Evolutionary conservation across 768 basidiomycete species (phyloP).

Genomic region (Russula griseocarnosa): DNA sequence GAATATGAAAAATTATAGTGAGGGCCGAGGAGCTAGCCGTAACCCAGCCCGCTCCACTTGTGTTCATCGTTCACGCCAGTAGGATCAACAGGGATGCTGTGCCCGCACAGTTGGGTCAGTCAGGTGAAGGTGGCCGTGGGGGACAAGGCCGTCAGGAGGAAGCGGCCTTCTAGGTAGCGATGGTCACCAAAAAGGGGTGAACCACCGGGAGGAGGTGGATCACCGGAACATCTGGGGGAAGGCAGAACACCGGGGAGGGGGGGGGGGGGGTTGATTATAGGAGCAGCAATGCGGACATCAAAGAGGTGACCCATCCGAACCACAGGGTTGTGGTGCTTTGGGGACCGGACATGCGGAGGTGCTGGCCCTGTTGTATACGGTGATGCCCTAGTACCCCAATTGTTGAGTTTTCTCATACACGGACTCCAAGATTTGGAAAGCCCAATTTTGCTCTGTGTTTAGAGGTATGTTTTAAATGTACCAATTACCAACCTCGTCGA

Average conservation of each 20-base stretch:
- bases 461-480: too few relatives aligned
- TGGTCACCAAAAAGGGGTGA: neutral
- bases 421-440: too few relatives aligned
- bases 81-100: neutral
- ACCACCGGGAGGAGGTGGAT: neutral
- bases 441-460: too few relatives aligned
- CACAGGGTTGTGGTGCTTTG: neutral
- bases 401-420: too few relatives aligned
- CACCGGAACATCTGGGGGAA: neutral
- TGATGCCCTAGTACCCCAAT: too few relatives aligned
- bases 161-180: too few relatives aligned
- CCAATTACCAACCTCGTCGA: too few relatives aligned
- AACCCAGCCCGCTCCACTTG: neutral
- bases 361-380: too few relatives aligned
- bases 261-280: too few relatives aligned
- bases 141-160: neutral
- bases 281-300: neutral
- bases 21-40: neutral
- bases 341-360: too few relatives aligned
- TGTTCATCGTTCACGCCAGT: neutral
- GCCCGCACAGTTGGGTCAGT: neutral
- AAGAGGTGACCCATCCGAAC: neutral
- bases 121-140: neutral
- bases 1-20: too few relatives aligned
- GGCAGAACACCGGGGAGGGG: too few relatives aligned